These are phyloP conservation scores for Haplosporangium gracile DNA, from an alignment of 192 early-diverging fungal genomes.

Conservation along the genomic window DNA sequence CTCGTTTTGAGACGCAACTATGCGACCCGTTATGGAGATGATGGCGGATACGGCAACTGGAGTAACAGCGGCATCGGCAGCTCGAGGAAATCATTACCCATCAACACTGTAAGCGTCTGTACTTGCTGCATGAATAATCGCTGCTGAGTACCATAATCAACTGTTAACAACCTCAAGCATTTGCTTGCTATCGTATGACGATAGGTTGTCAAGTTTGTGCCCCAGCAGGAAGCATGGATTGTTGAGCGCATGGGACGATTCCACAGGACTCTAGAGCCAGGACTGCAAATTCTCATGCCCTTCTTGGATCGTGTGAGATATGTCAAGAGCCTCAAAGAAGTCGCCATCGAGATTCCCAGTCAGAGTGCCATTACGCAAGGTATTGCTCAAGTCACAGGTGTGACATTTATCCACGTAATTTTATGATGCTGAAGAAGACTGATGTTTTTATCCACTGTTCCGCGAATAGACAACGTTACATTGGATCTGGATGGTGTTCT, in stretches of 20 bases:
- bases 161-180: background rate
- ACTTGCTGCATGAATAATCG: background rate
- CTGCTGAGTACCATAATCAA: background rate
- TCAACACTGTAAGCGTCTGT: slow-evolving; percentile 59
- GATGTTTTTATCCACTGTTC: background rate
- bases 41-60: slow-evolving; percentile 30
- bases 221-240: slow-evolving; percentile 98
- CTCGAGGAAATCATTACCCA: slow-evolving; percentile 57
- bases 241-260: slow-evolving; percentile 96
- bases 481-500: slow-evolving; percentile 96
- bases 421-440: background rate
- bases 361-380: slow-evolving; percentile 93
- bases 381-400: background rate
- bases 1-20: slow-evolving; percentile 33
- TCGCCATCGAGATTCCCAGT: slow-evolving; percentile 91
- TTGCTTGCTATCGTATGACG: background rate
- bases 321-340: slow-evolving; percentile 96
- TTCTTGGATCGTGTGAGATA: slow-evolving; percentile 91
- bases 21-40: slow-evolving; percentile 53
- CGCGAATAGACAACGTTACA: slow-evolving; percentile 89
- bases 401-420: background rate
- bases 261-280: slow-evolving; percentile 88
- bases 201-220: slow-evolving; percentile 94
- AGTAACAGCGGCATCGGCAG: slow-evolving; percentile 41
- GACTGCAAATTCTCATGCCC: slow-evolving; percentile 91